phyloP scores from a whole-genome alignment of 2,329 filamentous ascomycete genomes.

The Monosporascus sp. region DNA sequence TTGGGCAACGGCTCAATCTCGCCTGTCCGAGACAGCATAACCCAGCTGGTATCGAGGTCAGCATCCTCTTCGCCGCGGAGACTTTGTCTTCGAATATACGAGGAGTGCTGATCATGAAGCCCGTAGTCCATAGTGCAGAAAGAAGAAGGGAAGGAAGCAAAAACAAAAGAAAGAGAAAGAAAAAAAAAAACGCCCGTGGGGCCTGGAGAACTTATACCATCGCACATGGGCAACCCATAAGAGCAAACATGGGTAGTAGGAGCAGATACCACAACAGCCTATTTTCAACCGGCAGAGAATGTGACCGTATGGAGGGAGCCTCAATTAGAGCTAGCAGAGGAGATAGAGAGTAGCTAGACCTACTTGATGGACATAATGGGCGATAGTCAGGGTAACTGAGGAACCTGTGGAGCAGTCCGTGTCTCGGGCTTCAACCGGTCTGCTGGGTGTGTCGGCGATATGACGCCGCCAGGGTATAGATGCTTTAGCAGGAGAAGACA shows the following conservation, averaged over 20 bases:
- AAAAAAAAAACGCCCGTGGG: neutral
- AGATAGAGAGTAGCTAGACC: constrained; percentile 22
- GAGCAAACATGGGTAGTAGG: neutral
- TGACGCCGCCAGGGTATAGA: constrained; percentile 23
- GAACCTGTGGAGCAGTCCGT: constrained; percentile 21
- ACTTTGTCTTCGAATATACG: constrained; percentile 35
- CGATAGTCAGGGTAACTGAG: constrained; percentile 22
- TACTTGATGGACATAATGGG: constrained; percentile 37
- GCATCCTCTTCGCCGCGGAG: constrained; percentile 36
- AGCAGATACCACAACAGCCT: too few relatives aligned
- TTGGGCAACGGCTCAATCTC: constrained; percentile 80
- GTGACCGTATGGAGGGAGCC: constrained; percentile 7
- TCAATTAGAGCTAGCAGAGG: constrained; percentile 9
- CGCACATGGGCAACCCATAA: neutral
- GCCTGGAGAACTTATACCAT: too few relatives aligned
- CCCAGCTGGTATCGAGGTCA: constrained; percentile 66
- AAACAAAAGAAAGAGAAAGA: neutral
- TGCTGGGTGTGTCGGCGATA: constrained; percentile 31
- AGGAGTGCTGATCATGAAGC: constrained; percentile 39
- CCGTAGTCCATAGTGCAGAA: constrained; percentile 28
- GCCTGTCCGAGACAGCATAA: constrained; percentile 73
- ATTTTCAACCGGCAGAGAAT: constrained; percentile 1
- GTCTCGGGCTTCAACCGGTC: constrained; percentile 27
- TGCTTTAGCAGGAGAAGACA: constrained; percentile 20
- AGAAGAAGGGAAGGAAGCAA: neutral